Conservation (phyloP, 352 stramenopile species). For the Albugo laibachii region DNA sequence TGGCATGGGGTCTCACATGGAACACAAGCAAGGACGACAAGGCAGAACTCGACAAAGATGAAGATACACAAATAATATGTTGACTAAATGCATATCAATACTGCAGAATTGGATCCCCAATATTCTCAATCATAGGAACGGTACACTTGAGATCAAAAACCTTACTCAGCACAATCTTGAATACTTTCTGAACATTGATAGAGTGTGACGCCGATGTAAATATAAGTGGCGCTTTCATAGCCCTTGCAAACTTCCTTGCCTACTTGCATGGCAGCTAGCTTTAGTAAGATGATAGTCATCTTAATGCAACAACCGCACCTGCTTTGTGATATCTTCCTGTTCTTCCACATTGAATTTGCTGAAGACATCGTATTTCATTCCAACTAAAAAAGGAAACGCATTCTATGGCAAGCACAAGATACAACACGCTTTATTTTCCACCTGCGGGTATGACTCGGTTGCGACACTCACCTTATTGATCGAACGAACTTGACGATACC, state of each 20-base stretch:
- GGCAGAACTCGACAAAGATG: slow-evolving; percentile 2
- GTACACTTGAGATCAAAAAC: slow-evolving; percentile 90
- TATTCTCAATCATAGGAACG: slow-evolving; percentile 81
- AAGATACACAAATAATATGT: background rate
- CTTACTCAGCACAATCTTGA: slow-evolving; percentile 88
- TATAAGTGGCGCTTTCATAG: slow-evolving; percentile 89
- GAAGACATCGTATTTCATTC: slow-evolving; percentile 91
- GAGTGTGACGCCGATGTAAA: slow-evolving; percentile 87
- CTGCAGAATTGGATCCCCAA: slow-evolving; percentile 83
- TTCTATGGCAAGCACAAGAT: slow-evolving; percentile 21
- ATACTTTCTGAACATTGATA: slow-evolving; percentile 92
- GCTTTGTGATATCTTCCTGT: slow-evolving; percentile 87
- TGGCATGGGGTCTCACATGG: slow-evolving; percentile 16
- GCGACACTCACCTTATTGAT: slow-evolving; percentile 62
- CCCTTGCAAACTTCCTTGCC: slow-evolving; percentile 87
- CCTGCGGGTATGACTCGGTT: background rate
- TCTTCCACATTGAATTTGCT: slow-evolving; percentile 79
- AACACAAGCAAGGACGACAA: background rate
- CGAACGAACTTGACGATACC: slow-evolving; percentile 79
- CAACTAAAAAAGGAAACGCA: slow-evolving; percentile 84
- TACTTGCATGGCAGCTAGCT: slow-evolving; percentile 7
- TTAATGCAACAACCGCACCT: slow-evolving; percentile 17
- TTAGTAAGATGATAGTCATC: background rate
- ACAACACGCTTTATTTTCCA: background rate
- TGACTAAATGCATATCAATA: slow-evolving; percentile 57